These are phyloP conservation scores for Inga oerstediana DNA, from an alignment of 306 rosid genomes.

Conservation along the genomic window DNA sequence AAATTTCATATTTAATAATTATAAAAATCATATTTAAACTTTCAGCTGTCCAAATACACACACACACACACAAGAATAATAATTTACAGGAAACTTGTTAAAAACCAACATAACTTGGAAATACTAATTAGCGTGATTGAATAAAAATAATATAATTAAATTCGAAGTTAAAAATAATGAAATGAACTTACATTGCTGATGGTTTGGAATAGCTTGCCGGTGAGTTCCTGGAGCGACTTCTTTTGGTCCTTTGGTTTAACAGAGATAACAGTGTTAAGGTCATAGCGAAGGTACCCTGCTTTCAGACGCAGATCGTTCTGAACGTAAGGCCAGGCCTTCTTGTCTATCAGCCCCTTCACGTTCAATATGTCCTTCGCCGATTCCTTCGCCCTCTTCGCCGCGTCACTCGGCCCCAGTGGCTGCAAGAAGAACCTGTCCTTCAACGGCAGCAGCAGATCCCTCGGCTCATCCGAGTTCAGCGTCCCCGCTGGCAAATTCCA, in stretches of 20 bases:
- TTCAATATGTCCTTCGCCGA: slow-evolving; percentile 85
- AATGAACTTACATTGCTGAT: slow-evolving; percentile 65
- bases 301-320: slow-evolving; percentile 83
- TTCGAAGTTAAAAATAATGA: not conserved
- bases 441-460: slow-evolving; percentile 78
- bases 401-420: slow-evolving; percentile 63
- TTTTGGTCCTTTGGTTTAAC: slow-evolving; percentile 81
- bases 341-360: slow-evolving; percentile 75
- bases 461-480: slow-evolving; percentile 78
- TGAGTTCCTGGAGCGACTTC: slow-evolving; percentile 71
- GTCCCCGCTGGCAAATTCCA: slow-evolving; percentile 80
- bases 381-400: slow-evolving; percentile 82
- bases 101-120: no score
- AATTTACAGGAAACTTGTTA: no score
- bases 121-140: no score
- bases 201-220: slow-evolving; percentile 84
- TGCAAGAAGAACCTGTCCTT: slow-evolving; percentile 85
- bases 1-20: no score
- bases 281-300: slow-evolving; percentile 79
- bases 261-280: slow-evolving; percentile 78
- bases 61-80: no score
- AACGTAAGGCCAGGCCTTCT: slow-evolving; percentile 97
- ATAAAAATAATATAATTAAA: no score
- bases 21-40: no score
- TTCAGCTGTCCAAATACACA: no score